A percentile compares a stretch with the other conserved stretches of the same genome.
Conservation (phyloP, 805 yeast species). For the Saccharomycopsis microspora region DNA sequence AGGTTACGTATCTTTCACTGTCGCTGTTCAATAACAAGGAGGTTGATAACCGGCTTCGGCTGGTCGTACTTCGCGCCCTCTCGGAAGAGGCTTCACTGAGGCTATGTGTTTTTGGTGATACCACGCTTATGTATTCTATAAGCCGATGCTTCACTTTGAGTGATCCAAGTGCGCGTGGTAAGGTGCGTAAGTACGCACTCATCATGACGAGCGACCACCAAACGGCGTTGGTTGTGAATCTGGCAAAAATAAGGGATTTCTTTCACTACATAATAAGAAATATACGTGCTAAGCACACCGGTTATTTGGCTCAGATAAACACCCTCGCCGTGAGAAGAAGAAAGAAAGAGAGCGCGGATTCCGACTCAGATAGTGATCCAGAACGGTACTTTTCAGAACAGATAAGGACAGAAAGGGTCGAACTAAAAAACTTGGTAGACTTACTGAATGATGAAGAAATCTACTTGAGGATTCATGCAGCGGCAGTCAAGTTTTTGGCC, state of each 20-base stretch:
- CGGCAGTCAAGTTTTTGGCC: constrained; percentile 7
- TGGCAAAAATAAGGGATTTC: constrained; percentile 4
- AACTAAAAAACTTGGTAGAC: constrained; percentile 10
- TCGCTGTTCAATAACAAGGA: not conserved
- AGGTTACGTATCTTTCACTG: not conserved
- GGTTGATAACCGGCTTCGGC: constrained; percentile 5
- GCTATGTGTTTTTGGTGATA: constrained; percentile 14
- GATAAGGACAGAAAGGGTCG: constrained; percentile 9
- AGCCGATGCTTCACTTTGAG: constrained; percentile 9
- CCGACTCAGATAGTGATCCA: not conserved
- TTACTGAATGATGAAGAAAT: constrained; percentile 11
- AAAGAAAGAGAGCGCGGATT: not conserved
- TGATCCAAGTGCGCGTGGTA: constrained; percentile 13
- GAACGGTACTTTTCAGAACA: not conserved
- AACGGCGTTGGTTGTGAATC: constrained; percentile 5
- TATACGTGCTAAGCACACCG: not conserved
- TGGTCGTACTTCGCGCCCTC: constrained; percentile 10
- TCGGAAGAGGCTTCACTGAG: constrained; percentile 14
- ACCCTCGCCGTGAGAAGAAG: not conserved
- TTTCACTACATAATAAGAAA: constrained; percentile 11
- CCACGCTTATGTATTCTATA: constrained; percentile 11
- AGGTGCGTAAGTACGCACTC: constrained; percentile 10
- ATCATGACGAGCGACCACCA: constrained; percentile 14
- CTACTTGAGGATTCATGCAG: constrained; percentile 12
- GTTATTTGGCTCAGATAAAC: not conserved